Base-by-base conservation (phyloP, 2,329 filamentous ascomycete genomes). In the Penicillium rolfsii region DNA sequence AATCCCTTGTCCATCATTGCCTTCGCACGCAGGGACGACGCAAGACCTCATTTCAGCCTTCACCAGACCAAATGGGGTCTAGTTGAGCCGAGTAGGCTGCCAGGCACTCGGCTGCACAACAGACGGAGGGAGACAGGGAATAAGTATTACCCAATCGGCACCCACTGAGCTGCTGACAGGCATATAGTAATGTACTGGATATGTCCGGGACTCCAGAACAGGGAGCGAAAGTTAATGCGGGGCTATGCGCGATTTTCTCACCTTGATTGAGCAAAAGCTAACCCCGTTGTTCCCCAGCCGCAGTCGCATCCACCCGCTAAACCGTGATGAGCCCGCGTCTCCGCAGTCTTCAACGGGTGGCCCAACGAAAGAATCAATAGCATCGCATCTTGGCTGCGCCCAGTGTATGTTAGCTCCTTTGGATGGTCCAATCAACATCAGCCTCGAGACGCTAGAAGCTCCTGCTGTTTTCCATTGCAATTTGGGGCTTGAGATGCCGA, bases 191-290 rank as follows among this genome's bases (percentile, higher is more conserved):
- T 22, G 19, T 22, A 22, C 19, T 22, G 19, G 19, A 22, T 22
- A 22, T 22, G 19, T 22, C 19, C 19, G 19, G 19, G 19, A 22
- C 19, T 30, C 28, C 22, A 46, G 26, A 30, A 28, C 4, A 19
- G 40, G 11, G 40, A 22, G 26, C 8, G 19, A 35, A n/a, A 19
- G 52, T 55, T 53, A 35, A 38, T 50, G 56, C 53, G 54, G 59
- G 53, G 62, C 52, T 26, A 52, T 64, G 62, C 62, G 62, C 62
- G 59, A 64, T 62, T 64, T 64, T 64, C 48, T 24, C 45, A 45
- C 38, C 24, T 30, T 24, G 53, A 52, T 56, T 52, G 14, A 41
- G 6, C 36, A n/a, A 16, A 48, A 54, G 36, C 22, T 22, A 50
- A 50, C 30, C 30, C 9, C 28, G n/a, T 50, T 24, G 19, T 48